Evolutionary conservation across 805 yeast species (phyloP), one percentile per base, ranked within the genome.

Genomic region (Myxozyma monticola): DNA sequence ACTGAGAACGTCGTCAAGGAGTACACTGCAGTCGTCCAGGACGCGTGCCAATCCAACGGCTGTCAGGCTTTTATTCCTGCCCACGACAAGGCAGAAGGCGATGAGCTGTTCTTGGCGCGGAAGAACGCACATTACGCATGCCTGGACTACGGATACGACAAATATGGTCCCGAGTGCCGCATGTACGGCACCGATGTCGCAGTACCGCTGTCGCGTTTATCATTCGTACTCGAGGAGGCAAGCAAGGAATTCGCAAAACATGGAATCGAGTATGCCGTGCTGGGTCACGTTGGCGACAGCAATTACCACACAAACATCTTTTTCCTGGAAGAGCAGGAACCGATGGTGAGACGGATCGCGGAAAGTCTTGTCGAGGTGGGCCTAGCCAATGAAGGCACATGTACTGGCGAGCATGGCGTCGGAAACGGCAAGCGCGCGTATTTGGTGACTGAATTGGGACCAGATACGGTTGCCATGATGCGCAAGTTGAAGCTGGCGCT

Each of bases 261-360:
- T 36, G 87, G 87, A 0, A 69, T 85, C 49, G 60, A 68, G 15
- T 81, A 84, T 17, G 78, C 89, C 8, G 77, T 84, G 21, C 80
- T 88, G 63, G 95, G 95, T 5, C 96, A 88, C 66, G 88, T 85
- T 33, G 96, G 96, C 17, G 96, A 88, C 68, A 96, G 96, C 33
- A 88, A 88, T 69, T 86, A 88, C 71, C 96, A 88, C 64, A 83
- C 87, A n/a, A 76, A 85, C 49, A 62, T 88, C 30, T 70, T 83
- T 47, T 85, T 80, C 68, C 77, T 81, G 49, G 77, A 77, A 6
- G 71, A 73, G 50, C 60, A 65, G 9, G 69, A 79, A 69, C 62
- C 65, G 48, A 70, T 70, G 45, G 83, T 79, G 21, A 78, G 77
- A 55, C 66, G 65, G 2, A 68, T 83, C 26, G 95, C 85, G 12